A percentile compares a stretch with the other conserved stretches of the same genome.
Evolutionary conservation across 2,329 filamentous ascomycete genomes (phyloP).

Genomic region (Cladosporium sp.): DNA sequence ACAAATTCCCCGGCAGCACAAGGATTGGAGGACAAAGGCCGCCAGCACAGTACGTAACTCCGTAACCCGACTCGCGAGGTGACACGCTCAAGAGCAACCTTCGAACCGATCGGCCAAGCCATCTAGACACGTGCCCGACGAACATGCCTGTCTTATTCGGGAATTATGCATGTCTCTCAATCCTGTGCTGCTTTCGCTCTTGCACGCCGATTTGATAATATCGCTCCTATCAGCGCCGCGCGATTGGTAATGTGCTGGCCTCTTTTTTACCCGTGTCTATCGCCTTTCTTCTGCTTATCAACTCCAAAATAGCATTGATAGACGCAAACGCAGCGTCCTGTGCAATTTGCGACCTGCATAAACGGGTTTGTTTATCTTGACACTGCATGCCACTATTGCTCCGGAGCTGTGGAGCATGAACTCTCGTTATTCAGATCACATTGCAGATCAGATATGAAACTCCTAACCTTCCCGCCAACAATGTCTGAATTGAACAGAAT

Average conservation of each 20-base stretch:
- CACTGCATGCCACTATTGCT: neutral
- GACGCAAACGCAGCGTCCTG: neutral
- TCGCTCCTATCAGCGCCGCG: neutral
- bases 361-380: neutral
- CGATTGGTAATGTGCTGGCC: neutral
- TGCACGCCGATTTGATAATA: neutral
- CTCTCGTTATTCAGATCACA: neutral
- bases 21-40: neutral
- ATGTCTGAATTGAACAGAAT: neutral
- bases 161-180: neutral
- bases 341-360: neutral
- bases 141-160: neutral
- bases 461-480: neutral
- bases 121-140: neutral
- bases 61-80: neutral
- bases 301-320: neutral
- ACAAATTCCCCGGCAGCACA: neutral
- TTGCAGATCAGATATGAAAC: neutral
- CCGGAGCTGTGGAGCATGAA: neutral
- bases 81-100: neutral
- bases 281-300: neutral
- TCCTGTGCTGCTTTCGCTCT: neutral
- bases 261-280: neutral
- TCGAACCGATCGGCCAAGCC: neutral
- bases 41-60: neutral